Evolutionary conservation across 805 yeast species (phyloP).

Genomic region (Lachancea lanzarotensis): DNA sequence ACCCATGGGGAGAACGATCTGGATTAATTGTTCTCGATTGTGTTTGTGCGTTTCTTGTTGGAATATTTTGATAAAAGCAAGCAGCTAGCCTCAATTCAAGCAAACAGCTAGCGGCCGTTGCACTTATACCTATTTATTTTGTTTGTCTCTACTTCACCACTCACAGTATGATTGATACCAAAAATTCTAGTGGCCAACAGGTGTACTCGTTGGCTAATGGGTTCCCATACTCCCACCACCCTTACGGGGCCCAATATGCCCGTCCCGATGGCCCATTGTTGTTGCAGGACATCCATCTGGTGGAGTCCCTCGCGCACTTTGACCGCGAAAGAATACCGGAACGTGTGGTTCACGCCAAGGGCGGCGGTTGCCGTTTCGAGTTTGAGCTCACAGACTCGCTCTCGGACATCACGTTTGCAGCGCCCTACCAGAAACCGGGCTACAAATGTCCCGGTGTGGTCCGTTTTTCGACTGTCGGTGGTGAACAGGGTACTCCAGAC

Average conservation of each 20-base stretch:
- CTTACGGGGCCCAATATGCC: constrained; percentile 47
- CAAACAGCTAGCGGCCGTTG: too few relatives aligned
- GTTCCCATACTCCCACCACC: constrained; percentile 45
- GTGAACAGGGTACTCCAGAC: constrained; percentile 61
- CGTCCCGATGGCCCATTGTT: constrained; percentile 54
- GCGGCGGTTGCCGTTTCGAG: constrained; percentile 55
- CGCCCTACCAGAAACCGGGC: constrained; percentile 37
- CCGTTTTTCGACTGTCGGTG: constrained; percentile 71
- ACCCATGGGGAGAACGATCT: too few relatives aligned
- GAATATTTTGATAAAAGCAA: too few relatives aligned
- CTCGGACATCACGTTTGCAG: constrained; percentile 43
- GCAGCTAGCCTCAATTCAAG: too few relatives aligned
- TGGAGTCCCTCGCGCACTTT: constrained; percentile 53
- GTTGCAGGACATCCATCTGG: constrained; percentile 50
- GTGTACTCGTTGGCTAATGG: constrained; percentile 45
- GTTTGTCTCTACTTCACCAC: too few relatives aligned
- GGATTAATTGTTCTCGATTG: too few relatives aligned
- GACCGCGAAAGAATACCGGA: constrained; percentile 62
- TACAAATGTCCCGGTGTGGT: constrained; percentile 38
- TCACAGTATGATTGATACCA: constrained; percentile 5
- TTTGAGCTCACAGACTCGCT: constrained; percentile 55
- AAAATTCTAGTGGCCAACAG: constrained; percentile 10
- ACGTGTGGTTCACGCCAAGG: constrained; percentile 63
- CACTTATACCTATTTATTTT: too few relatives aligned
- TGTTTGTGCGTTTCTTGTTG: too few relatives aligned